Evolutionary conservation across 192 early-diverging fungal genomes (phyloP).

Genomic region (Umbelopsis vinacea): DNA sequence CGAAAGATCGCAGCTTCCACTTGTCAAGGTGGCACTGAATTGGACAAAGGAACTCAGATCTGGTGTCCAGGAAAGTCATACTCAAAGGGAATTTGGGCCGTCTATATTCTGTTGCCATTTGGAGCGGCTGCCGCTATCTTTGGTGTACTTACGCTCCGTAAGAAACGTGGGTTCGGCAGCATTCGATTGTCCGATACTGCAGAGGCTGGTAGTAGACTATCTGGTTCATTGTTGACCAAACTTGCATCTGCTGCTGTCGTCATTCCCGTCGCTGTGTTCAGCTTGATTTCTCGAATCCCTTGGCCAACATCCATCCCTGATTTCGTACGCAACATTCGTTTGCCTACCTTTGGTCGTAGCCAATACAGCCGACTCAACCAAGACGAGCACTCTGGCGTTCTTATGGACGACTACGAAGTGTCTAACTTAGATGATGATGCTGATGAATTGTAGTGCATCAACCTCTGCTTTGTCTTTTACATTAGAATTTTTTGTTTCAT

Average conservation of each 20-base stretch:
- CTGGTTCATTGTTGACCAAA: conserved; percentile 30
- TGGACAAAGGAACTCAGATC: conserved; percentile 59
- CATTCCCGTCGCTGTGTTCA: conserved; percentile 34
- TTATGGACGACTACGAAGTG: conserved; percentile 48
- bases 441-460: conserved; percentile 23
- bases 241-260: conserved; percentile 34
- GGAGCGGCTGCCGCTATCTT: conserved; percentile 35
- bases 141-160: conserved; percentile 28
- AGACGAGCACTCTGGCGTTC: conserved; percentile 44
- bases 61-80: conserved; percentile 66
- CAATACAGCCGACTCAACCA: conserved; percentile 41
- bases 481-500: conserved; percentile 4
- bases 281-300: conserved; percentile 36
- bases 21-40: conserved; percentile 68
- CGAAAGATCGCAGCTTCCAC: conserved; percentile 86
- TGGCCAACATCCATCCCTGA: conserved; percentile 26
- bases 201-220: conserved; percentile 13
- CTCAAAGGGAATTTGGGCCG: conserved; percentile 30
- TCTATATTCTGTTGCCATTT: conserved; percentile 38
- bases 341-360: conserved; percentile 27
- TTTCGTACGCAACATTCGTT: conserved; percentile 23
- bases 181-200: conserved; percentile 37
- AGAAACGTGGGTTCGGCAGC: conserved; percentile 34
- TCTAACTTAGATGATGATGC: conserved; percentile 33
- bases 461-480: neutral